Base-by-base conservation (phyloP, 805 yeast species). In the Yarrowia deformans region DNA sequence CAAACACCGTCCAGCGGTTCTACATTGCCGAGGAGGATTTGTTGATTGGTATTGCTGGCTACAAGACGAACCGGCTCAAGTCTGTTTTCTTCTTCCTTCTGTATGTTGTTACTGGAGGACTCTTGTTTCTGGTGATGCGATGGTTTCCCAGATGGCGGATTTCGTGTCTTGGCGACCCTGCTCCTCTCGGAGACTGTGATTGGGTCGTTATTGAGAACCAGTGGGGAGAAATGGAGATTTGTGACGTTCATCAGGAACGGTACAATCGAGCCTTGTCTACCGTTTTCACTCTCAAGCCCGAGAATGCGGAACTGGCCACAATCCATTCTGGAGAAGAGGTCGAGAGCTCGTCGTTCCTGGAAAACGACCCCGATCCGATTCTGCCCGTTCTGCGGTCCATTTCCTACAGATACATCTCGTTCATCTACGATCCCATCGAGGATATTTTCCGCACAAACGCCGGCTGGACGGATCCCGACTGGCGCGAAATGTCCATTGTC, bases 191-290 rank as follows among this genome's bases (percentile, higher is more conserved):
- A 0, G 84, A 84, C 71, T 89, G 97, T 40, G 97, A 93, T 74
- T 91, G 97, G 95, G 90, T 93, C 16, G 97, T 93, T 18, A 84
- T 95, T 32, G 99, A 95, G 79, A 96, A 92, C 73, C 98, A 93
- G 77, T 89, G 87, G 82, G 98, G 98, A 19, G 97, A 92, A 73
- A 83, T 95, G 71, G 83, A 85, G 45, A 84, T 89, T 19, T 83
- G 86, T 4, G 77, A 80, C 1, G 87, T 95, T 14, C 74, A 80
- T 1, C 84, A 89, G 72, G 79, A 80, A 54, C 84, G 90, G 81
- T 91, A 89, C 75, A 88, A 90, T 73, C 86, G 90, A 73, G 83
- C 91, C 12, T 75, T 94, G 42, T 90, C 96, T 1, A 85, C 90
- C 0, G 86, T 91, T 35, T 83, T 94, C 73, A 77, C 79, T 42